Evolutionary conservation across 768 basidiomycete species (phyloP).

Genomic region (Crucibulum laeve): DNA sequence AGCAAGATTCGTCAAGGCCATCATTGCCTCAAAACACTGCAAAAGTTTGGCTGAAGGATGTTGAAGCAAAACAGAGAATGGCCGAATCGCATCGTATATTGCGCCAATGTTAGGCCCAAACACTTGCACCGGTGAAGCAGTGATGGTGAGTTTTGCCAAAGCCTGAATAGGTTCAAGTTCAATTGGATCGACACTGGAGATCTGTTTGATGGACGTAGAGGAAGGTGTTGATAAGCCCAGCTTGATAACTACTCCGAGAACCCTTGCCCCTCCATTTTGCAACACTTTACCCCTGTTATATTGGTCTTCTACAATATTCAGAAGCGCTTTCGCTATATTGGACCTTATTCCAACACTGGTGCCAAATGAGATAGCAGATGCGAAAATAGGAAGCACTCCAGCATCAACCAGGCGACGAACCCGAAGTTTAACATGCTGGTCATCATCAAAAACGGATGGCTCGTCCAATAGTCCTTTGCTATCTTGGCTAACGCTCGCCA

Average conservation of each 20-base stretch:
- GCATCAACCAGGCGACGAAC: constrained; percentile 52
- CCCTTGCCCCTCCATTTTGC: constrained; percentile 75
- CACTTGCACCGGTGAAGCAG: constrained; percentile 83
- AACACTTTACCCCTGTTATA: constrained; percentile 74
- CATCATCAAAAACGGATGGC: constrained; percentile 51
- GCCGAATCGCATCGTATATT: constrained; percentile 79
- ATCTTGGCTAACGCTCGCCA: constrained; percentile 49
- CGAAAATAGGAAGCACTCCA: constrained; percentile 62
- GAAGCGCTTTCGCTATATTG: constrained; percentile 54
- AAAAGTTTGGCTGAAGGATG: constrained; percentile 66
- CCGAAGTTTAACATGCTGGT: constrained; percentile 59
- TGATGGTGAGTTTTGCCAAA: constrained; percentile 89
- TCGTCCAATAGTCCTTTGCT: constrained; percentile 14
- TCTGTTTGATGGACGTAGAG: constrained; percentile 15
- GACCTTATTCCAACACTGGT: constrained; percentile 65
- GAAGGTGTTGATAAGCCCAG: constrained; percentile 31
- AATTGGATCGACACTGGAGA: constrained; percentile 31
- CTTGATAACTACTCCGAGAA: constrained; percentile 54
- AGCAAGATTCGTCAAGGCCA: constrained; percentile 95
- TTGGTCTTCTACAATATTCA: constrained; percentile 74
- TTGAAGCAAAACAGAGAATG: constrained; percentile 69
- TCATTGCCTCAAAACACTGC: constrained; percentile 88
- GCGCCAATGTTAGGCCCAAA: constrained; percentile 82
- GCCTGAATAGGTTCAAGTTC: constrained; percentile 77
- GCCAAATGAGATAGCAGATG: constrained; percentile 45